phyloP scores from a whole-genome alignment of 441 rosid species.

The Isatis lusitanica region DNA sequence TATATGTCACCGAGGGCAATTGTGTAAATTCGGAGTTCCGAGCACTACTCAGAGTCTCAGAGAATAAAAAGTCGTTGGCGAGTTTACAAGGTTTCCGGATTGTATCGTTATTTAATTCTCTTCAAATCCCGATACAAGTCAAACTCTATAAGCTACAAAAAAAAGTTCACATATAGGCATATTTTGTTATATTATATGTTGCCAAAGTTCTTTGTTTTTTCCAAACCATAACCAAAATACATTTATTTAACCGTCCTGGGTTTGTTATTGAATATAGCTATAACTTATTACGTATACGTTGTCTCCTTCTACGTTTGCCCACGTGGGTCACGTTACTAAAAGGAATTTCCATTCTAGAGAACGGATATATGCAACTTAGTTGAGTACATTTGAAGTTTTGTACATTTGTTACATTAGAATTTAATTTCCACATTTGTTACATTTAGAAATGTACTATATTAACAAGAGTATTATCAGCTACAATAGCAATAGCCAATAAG shows the following conservation, averaged over 20 bases:
- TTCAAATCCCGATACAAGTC: background rate
- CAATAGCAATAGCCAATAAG: too few relatives aligned
- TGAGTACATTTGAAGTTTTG: background rate
- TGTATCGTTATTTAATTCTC: background rate
- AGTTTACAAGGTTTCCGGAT: background rate
- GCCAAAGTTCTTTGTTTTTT: background rate
- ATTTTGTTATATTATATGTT: background rate
- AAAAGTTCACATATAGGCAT: background rate
- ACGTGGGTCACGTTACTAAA: background rate
- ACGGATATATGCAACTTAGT: too few relatives aligned
- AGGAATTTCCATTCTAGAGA: background rate
- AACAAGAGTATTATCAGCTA: background rate
- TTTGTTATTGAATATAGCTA: too few relatives aligned
- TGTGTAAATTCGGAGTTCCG: background rate
- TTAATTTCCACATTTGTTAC: background rate
- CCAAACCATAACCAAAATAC: background rate
- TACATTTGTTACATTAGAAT: background rate
- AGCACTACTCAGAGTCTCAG: background rate
- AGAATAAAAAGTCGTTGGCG: background rate
- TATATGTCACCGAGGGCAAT: background rate
- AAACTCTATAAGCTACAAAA: slow-evolving; percentile 2
- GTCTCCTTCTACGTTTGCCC: too few relatives aligned
- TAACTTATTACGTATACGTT: too few relatives aligned
- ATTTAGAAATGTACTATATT: background rate
- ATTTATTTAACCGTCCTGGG: too few relatives aligned